Evolutionary conservation across 805 yeast species (phyloP), one percentile per base, ranked within the genome.

Genomic region (Sugiyamaella marilandica): DNA sequence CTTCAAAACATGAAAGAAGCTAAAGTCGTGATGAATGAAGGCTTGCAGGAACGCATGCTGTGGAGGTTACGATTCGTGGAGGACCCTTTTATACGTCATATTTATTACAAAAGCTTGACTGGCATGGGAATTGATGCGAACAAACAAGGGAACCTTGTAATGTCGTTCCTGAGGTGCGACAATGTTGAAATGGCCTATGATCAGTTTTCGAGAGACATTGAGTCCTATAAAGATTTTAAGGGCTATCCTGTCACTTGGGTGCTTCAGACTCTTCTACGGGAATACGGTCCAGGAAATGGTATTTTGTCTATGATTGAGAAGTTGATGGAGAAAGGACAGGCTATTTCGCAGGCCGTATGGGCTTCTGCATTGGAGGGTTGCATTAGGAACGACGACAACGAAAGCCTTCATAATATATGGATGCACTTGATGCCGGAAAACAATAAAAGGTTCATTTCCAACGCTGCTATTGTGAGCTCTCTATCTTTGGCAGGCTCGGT

Each of bases 41-140:
- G 16, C 5, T 10, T 34, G 16, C 37, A 34, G 9, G 16, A 34
- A 14, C 14, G 43, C n/a, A 37, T 45, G 9, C 37, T 31, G 10
- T 52, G 56, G 53, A 13, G 31, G n/a, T 11, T 56, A 11, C 26
- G 60, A 39, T 47, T 18, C 33, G 50, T 46, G 2, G 34, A 31
- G 18, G 58, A 56, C 32, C 44, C 52, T 10, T 55, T 45, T 46
- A 37, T 46, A 8, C 29, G 54, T 11, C 31, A 11, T 5, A 41
- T 45, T 11, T 54, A 43, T 24, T n/a, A 24, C 19, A 21, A 47
- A 8, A 44, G 29, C 14, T 26, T 52, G 19, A n/a, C 18, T 10
- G 19, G 21, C 10, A 21, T 34, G 21, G 24, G 13, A 16, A 14
- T 39, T 16, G 19, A 16, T 5, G 24, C 13, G 5, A 21, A 39